phyloP scores from a whole-genome alignment of 352 stramenopile species.

The Chrysophaeum taylorii region DNA sequence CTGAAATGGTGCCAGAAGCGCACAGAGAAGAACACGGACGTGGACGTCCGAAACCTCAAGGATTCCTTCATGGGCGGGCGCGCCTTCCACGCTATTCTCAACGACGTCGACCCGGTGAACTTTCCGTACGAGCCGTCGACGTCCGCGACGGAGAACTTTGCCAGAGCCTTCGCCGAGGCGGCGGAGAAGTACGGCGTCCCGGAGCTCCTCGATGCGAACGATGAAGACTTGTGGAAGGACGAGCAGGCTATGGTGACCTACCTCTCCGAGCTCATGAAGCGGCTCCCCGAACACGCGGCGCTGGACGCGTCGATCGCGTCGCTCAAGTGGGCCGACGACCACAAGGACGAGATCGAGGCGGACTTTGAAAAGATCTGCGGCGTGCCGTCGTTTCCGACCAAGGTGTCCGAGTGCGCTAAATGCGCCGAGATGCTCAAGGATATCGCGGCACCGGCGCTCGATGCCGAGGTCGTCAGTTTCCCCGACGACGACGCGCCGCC shows the following conservation, averaged over 20 bases:
- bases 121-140: not conserved
- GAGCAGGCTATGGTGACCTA: constrained; percentile 10
- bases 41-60: not conserved
- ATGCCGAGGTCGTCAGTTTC: not conserved
- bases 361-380: not conserved
- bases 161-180: not conserved
- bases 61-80: constrained; percentile 1
- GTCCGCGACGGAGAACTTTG: not conserved
- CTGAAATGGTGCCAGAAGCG: constrained; percentile 12
- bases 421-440: not conserved
- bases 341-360: not conserved
- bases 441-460: not conserved
- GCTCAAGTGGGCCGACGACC: not conserved
- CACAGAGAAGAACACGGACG: not conserved
- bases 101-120: not conserved
- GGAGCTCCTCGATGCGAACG: not conserved
- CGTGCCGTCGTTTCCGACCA: not conserved
- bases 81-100: constrained; percentile 1
- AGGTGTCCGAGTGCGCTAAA: not conserved
- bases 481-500: not conserved
- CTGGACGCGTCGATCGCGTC: not conserved
- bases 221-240: constrained; percentile 5
- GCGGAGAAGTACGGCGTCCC: not conserved
- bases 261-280: constrained; percentile 9
- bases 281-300: not conserved